Conservation (phyloP, 1,284 basidiomycete species). For the Kwoniella shivajii region DNA sequence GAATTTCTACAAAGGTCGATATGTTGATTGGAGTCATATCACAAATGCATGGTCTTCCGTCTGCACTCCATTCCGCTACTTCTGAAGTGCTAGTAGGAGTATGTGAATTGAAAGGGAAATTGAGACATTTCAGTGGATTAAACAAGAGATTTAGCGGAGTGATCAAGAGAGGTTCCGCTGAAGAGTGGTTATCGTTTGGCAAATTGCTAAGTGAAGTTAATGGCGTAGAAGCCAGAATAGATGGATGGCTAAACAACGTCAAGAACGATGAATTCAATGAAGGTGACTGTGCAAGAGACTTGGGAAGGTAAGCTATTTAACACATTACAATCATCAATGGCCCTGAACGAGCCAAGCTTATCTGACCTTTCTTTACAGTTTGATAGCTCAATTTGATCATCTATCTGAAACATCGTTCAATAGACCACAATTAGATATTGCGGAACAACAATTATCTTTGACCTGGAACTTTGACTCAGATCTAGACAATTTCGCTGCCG, state of each 20-base stretch:
- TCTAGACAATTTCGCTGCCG: slow-evolving; percentile 86
- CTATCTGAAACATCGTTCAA: slow-evolving; percentile 81
- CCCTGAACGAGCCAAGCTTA: too few relatives aligned
- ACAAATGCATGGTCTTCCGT: slow-evolving; percentile 76
- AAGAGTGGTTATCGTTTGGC: slow-evolving; percentile 80
- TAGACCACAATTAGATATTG: slow-evolving; percentile 77
- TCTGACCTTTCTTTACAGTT: slow-evolving; percentile 57
- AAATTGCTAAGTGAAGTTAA: slow-evolving; percentile 80
- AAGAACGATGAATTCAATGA: slow-evolving; percentile 87
- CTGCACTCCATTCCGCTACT: slow-evolving; percentile 74
- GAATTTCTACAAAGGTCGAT: slow-evolving; percentile 79
- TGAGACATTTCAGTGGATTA: slow-evolving; percentile 74
- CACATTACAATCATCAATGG: too few relatives aligned
- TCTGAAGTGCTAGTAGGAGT: slow-evolving; percentile 81
- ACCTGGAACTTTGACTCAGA: slow-evolving; percentile 80
- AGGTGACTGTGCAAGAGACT: slow-evolving; percentile 84
- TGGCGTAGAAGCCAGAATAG: slow-evolving; percentile 85
- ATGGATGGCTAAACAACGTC: slow-evolving; percentile 83
- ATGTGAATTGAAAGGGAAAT: slow-evolving; percentile 84
- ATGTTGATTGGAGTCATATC: slow-evolving; percentile 78
- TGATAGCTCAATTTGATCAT: slow-evolving; percentile 88
- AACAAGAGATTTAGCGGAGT: slow-evolving; percentile 85
- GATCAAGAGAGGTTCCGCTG: slow-evolving; percentile 73
- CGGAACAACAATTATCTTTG: slow-evolving; percentile 83
- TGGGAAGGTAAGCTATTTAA: slow-evolving; percentile 76